Percentiles rank a stretch among this genome's conserved stretches.
Evolutionary conservation across 768 basidiomycete genomes (phyloP).

Genomic region (Lentinula sp.): DNA sequence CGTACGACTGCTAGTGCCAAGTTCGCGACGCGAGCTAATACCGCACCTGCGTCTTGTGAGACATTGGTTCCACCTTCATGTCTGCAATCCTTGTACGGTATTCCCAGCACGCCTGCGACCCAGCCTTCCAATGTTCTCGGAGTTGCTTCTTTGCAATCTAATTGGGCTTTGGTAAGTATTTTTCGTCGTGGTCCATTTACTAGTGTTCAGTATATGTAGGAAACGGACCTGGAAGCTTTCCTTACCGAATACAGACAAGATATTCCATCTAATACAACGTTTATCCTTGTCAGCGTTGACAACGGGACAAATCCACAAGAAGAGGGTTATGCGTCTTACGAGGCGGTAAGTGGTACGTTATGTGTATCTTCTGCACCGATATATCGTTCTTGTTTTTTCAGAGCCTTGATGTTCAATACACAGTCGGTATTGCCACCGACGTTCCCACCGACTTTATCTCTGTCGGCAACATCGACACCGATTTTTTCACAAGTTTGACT

Average conservation of each 20-base stretch:
- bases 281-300: slow-evolving; percentile 19
- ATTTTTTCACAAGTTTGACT: slow-evolving; percentile 9
- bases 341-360: slow-evolving; percentile 15
- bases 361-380: background rate
- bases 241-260: slow-evolving; percentile 18
- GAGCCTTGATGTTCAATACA: slow-evolving; percentile 19
- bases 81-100: slow-evolving; percentile 20
- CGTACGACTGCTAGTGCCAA: background rate
- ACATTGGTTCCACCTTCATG: slow-evolving; percentile 18
- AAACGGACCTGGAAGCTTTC: slow-evolving; percentile 17
- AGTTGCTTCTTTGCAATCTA: slow-evolving; percentile 10
- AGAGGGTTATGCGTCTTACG: slow-evolving; percentile 16
- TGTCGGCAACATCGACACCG: slow-evolving; percentile 15
- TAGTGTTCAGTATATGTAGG: background rate
- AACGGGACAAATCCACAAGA: slow-evolving; percentile 21
- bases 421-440: slow-evolving; percentile 19
- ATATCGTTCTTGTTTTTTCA: background rate
- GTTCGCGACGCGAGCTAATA: slow-evolving; percentile 6
- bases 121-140: slow-evolving; percentile 3
- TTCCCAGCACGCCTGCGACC: slow-evolving; percentile 16
- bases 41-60: slow-evolving; percentile 15
- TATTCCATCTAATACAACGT: slow-evolving; percentile 17
- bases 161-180: slow-evolving; percentile 12
- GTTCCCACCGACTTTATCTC: slow-evolving; percentile 19
- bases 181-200: slow-evolving; percentile 19